phyloP scores from a whole-genome alignment of 768 basidiomycete species.

The Russula virescens region DNA sequence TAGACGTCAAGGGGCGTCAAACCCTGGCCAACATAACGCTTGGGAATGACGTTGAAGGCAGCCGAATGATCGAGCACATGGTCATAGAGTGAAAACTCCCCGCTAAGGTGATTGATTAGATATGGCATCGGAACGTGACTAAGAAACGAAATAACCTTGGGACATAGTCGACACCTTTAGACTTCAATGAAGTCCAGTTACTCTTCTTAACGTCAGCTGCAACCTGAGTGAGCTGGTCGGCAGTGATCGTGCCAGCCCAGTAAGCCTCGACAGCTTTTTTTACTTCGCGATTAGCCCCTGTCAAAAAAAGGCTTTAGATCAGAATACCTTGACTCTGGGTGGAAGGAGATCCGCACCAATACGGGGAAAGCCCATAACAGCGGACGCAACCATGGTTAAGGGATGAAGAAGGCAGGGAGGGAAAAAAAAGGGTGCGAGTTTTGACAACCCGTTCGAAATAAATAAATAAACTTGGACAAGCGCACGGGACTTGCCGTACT shows the following conservation, averaged over 20 bases:
- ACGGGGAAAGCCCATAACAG: slow-evolving; percentile 89
- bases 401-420: slow-evolving; percentile 18
- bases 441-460: not conserved
- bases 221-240: slow-evolving; percentile 80
- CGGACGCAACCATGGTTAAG: slow-evolving; percentile 65
- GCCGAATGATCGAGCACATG: slow-evolving; percentile 97
- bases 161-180: slow-evolving; percentile 80
- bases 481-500: slow-evolving; percentile 17
- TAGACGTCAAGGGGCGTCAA: slow-evolving; percentile 90
- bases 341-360: slow-evolving; percentile 50
- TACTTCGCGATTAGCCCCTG: slow-evolving; percentile 90
- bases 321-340: not conserved
- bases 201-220: slow-evolving; percentile 84
- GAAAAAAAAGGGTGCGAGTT: slow-evolving; percentile 21
- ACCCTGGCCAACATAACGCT: slow-evolving; percentile 83
- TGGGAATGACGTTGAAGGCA: slow-evolving; percentile 94
- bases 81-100: slow-evolving; percentile 98
- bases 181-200: slow-evolving; percentile 84
- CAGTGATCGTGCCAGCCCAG: slow-evolving; percentile 90
- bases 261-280: slow-evolving; percentile 99
- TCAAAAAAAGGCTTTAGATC: not conserved
- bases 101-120: slow-evolving; percentile 44
- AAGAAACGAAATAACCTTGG: slow-evolving; percentile 60
- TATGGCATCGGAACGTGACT: slow-evolving; percentile 23
- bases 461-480: slow-evolving; percentile 16